Conservation (phyloP, 1,139 yeast genomes). For the Geotrichum cucujoidarum region DNA sequence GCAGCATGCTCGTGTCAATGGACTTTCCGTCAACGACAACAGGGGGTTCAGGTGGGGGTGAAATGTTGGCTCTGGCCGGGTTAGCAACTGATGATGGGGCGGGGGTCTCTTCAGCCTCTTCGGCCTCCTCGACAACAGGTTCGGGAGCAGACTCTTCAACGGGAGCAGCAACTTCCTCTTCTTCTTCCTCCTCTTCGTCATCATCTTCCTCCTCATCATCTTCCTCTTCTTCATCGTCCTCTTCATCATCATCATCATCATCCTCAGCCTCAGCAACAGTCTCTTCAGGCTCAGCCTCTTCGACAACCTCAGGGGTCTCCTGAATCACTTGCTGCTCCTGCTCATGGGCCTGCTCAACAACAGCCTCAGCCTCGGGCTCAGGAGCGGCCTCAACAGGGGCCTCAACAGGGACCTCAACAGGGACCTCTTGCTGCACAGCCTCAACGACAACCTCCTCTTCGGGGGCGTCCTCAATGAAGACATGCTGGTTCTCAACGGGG, state of each 20-base stretch:
- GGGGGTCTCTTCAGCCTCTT: neutral
- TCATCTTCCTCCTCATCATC: slow-evolving; percentile 28
- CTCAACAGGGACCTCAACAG: slow-evolving; percentile 32
- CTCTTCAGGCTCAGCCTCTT: neutral
- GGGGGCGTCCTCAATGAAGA: slow-evolving; percentile 6
- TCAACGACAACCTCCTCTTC: slow-evolving; percentile 1
- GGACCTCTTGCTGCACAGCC: slow-evolving; percentile 21
- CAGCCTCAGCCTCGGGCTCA: slow-evolving; percentile 8
- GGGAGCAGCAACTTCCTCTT: slow-evolving; percentile 26
- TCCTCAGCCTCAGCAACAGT: slow-evolving; percentile 5
- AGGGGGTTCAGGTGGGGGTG: slow-evolving; percentile 13
- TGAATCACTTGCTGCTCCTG: neutral
- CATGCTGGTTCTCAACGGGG: slow-evolving; percentile 6
- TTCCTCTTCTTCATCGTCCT: slow-evolving; percentile 12
- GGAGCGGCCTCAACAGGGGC: slow-evolving; percentile 26
- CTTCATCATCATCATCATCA: slow-evolving; percentile 7
- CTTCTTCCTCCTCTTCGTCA: slow-evolving; percentile 33
- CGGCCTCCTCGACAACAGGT: slow-evolving; percentile 12
- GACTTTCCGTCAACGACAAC: slow-evolving; percentile 5
- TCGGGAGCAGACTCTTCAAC: neutral
- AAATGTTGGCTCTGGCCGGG: slow-evolving; percentile 10
- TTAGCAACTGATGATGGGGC: slow-evolving; percentile 9
- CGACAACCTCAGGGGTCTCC: neutral
- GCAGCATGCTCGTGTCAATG: slow-evolving; percentile 7
- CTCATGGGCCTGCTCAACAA: slow-evolving; percentile 7